These are phyloP conservation scores for Suhomyces maxii DNA, from an alignment of 1,139 yeast genomes.

Conservation along the genomic window DNA sequence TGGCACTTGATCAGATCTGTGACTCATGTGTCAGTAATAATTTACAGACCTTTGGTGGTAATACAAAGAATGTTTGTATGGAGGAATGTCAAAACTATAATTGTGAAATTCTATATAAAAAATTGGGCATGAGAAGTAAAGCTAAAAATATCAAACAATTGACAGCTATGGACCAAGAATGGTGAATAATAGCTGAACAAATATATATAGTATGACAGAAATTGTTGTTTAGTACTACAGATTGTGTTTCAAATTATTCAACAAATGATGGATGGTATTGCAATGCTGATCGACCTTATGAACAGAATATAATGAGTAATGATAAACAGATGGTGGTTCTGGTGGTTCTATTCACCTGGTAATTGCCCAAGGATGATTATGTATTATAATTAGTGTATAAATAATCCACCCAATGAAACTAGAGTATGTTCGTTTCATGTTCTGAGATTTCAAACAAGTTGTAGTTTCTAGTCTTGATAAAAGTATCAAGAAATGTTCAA, in stretches of 20 bases:
- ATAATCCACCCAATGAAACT: too few species aligned
- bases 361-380: background rate
- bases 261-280: too few species aligned
- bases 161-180: background rate
- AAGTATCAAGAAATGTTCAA: too few species aligned
- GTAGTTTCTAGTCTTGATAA: too few species aligned
- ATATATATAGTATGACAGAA: background rate
- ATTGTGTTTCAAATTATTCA: too few species aligned
- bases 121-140: constrained; percentile 8
- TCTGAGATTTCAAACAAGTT: too few species aligned
- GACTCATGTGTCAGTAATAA: constrained; percentile 25
- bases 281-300: too few species aligned
- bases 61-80: constrained; percentile 14
- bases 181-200: background rate
- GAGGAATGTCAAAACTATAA: constrained; percentile 31
- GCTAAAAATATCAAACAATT: background rate
- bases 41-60: constrained; percentile 16
- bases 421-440: too few species aligned
- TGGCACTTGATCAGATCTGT: constrained; percentile 23
- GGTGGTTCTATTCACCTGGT: background rate
- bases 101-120: constrained; percentile 27
- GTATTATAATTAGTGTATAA: background rate
- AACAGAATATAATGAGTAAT: background rate
- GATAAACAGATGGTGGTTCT: background rate
- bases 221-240: background rate